Evolutionary conservation across 2,329 filamentous ascomycete species (phyloP).

Genomic region (Keithomyces neogunnii): DNA sequence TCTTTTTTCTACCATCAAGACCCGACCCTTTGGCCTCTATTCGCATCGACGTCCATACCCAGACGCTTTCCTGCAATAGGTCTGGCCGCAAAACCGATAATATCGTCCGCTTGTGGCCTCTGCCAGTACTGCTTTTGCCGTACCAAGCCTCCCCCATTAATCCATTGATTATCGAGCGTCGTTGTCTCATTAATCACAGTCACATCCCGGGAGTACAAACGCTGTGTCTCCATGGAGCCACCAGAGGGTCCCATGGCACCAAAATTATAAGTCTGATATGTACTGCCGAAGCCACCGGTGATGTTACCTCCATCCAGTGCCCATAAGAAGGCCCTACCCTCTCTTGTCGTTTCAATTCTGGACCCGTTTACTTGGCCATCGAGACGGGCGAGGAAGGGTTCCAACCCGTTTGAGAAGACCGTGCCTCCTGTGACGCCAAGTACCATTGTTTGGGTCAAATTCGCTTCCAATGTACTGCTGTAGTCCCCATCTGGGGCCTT

Average conservation of each 20-base stretch:
- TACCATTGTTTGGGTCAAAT: conserved; percentile 31
- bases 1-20: not conserved
- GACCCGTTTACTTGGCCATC: conserved; percentile 14
- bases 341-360: conserved; percentile 41
- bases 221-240: conserved; percentile 8
- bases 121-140: not conserved
- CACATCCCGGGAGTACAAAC: conserved; percentile 51
- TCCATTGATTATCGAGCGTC: conserved; percentile 34
- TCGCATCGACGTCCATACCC: not conserved
- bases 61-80: not conserved
- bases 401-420: conserved; percentile 50
- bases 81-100: not conserved
- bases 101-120: not conserved
- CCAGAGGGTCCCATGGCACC: conserved; percentile 21
- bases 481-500: conserved; percentile 2
- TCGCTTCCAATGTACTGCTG: conserved; percentile 19
- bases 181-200: conserved; percentile 45
- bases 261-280: conserved; percentile 49
- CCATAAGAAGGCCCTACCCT: conserved; percentile 47
- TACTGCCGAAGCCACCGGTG: conserved; percentile 43
- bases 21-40: not conserved
- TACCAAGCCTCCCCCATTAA: not conserved
- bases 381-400: conserved; percentile 38
- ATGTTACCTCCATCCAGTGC: conserved; percentile 34
- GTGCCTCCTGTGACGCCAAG: conserved; percentile 28